Evolutionary conservation across 441 rosid genomes (phyloP).

Genomic region (Daphne laureola): DNA sequence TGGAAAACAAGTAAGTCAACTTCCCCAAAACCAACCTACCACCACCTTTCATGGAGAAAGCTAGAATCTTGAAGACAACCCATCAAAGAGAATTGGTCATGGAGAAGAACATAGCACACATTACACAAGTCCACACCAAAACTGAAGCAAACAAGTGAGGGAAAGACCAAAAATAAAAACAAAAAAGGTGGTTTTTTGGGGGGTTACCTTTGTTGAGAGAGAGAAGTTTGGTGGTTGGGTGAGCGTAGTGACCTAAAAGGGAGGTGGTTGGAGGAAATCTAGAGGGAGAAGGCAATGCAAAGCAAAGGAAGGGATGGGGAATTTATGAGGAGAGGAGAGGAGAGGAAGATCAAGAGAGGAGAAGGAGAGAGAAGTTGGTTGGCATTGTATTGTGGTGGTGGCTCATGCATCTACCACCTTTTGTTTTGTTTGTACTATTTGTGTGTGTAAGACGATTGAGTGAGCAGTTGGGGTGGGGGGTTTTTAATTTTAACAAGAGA

Average conservation of each 20-base stretch:
- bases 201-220: slow-evolving; percentile 28
- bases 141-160: no score
- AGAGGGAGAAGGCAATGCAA: slow-evolving; percentile 7
- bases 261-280: slow-evolving; percentile 17
- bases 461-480: not conserved
- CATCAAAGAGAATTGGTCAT: not conserved
- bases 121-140: no score
- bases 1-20: slow-evolving; percentile 49
- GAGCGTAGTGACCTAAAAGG: slow-evolving; percentile 27
- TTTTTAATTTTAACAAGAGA: slow-evolving; percentile 9
- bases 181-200: slow-evolving; percentile 11
- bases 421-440: slow-evolving; percentile 27
- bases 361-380: slow-evolving; percentile 2
- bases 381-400: slow-evolving; percentile 12
- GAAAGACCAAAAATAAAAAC: no score
- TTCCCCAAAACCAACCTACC: slow-evolving; percentile 51
- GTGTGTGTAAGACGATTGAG: slow-evolving; percentile 2
- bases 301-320: slow-evolving; percentile 5
- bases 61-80: not conserved
- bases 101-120: not conserved
- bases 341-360: not conserved
- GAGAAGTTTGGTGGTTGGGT: slow-evolving; percentile 20
- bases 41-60: slow-evolving; percentile 54
- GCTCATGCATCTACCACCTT: slow-evolving; percentile 57
- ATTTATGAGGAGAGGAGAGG: not conserved